Evolutionary conservation across 257 asterid genomes (phyloP).

Genomic region (Ballota nigra): DNA sequence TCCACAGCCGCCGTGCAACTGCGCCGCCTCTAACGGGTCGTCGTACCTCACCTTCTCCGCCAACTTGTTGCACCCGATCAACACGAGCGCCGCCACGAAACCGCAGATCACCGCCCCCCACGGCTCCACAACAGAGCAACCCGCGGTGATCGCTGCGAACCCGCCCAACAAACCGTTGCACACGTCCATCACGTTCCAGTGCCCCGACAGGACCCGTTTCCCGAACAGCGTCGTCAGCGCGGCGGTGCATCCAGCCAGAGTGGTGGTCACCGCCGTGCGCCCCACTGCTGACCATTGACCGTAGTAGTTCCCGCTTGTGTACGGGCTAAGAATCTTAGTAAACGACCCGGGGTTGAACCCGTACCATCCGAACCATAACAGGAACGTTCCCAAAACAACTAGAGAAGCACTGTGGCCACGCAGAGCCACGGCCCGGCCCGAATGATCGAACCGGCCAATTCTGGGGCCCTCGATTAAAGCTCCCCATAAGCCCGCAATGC

Average conservation of each 20-base stretch:
- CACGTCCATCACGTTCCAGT: conserved; percentile 89
- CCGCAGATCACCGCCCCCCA: conserved; percentile 95
- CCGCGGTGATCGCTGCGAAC: conserved; percentile 85
- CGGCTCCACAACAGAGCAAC: conserved; percentile 94
- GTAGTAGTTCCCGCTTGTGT: conserved; percentile 45
- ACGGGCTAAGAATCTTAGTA: conserved; percentile 43
- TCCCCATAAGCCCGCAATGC: conserved; percentile 75
- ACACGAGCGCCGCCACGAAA: conserved; percentile 73
- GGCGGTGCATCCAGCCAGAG: conserved; percentile 88
- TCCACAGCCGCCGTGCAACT: conserved; percentile 90
- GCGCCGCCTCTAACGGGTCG: conserved; percentile 94
- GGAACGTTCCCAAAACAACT: conserved; percentile 76
- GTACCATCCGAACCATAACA: too few relatives aligned
- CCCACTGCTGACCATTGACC: conserved; percentile 99
- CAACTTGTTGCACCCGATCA: conserved; percentile 70
- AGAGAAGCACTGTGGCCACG: conserved; percentile 85
- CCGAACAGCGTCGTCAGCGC: conserved; percentile 81
- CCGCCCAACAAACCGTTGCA: conserved; percentile 91
- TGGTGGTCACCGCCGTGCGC: conserved; percentile 88
- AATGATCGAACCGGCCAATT: conserved; percentile 72
- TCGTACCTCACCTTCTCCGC: conserved; percentile 65
- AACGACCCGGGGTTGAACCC: conserved; percentile 95
- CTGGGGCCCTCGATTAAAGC: conserved; percentile 86
- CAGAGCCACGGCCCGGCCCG: conserved; percentile 60
- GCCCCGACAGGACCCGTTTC: conserved; percentile 69